Evolutionary conservation across 495 filamentous ascomycete species (phyloP).

Genomic region (Podospora conica): DNA sequence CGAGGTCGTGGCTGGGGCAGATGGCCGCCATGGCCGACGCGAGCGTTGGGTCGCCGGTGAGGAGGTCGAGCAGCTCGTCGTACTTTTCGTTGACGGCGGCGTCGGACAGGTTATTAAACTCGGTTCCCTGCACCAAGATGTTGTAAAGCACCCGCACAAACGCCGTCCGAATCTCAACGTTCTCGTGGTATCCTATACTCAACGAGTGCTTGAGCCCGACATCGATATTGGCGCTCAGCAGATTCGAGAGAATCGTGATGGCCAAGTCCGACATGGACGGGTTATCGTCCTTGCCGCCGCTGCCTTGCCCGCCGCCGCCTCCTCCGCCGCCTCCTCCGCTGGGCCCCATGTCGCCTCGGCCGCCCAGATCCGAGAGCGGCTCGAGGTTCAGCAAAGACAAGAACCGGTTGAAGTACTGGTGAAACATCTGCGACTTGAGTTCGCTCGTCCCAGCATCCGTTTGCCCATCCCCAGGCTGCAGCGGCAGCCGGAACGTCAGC

Average conservation of each 20-base stretch:
- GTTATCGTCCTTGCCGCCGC: conserved; percentile 35
- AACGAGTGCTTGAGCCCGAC: conserved; percentile 60
- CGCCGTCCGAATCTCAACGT: conserved; percentile 58
- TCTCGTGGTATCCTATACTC: conserved; percentile 60
- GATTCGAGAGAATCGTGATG: conserved; percentile 58
- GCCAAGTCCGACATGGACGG: conserved; percentile 51
- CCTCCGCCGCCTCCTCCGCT: conserved; percentile 13
- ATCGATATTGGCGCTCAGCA: conserved; percentile 62
- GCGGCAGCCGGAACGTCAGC: conserved; percentile 56
- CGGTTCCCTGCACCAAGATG: conserved; percentile 59
- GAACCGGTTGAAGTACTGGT: conserved; percentile 60
- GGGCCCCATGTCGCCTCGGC: conserved; percentile 26
- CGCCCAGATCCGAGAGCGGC: conserved; percentile 32
- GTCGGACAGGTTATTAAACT: conserved; percentile 60
- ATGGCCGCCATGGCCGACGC: conserved; percentile 56
- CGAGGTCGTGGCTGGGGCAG: conserved; percentile 58
- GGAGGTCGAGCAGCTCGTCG: conserved; percentile 52
- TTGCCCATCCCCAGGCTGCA: conserved; percentile 57
- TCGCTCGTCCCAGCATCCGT: conserved; percentile 57
- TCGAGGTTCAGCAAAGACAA: conserved; percentile 55
- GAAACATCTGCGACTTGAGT: conserved; percentile 58
- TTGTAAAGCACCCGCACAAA: conserved; percentile 63
- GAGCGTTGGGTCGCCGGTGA: conserved; percentile 53
- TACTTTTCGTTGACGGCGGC: conserved; percentile 60
- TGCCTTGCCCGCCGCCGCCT: neutral